These are phyloP conservation scores for Alloteropsis semialata DNA, from an alignment of 176 grass and related monocot species.

Conservation along the genomic window DNA sequence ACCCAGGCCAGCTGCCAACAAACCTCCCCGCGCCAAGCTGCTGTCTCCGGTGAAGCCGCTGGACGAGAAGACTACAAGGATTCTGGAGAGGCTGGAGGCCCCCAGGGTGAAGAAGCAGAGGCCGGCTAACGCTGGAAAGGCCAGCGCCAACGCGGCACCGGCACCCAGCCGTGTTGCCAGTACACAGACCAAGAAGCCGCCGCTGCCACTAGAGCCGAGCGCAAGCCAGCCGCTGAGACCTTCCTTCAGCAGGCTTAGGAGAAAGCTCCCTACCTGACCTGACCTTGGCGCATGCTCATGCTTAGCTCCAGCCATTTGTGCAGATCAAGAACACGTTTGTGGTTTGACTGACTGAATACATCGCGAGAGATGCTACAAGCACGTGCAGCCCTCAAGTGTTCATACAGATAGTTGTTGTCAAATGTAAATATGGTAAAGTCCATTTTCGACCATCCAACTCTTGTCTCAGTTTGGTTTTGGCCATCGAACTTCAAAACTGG, in stretches of 20 bases:
- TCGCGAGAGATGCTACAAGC: neutral
- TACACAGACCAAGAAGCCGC: conserved; percentile 54
- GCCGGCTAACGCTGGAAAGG: neutral
- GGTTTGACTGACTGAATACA: neutral
- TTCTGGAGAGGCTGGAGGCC: conserved; percentile 83
- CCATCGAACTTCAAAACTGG: too few relatives aligned
- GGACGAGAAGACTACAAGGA: conserved; percentile 78
- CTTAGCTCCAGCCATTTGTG: neutral
- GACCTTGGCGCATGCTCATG: neutral
- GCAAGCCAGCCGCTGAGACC: conserved; percentile 64
- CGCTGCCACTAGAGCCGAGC: conserved; percentile 52
- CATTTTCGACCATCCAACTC: too few relatives aligned
- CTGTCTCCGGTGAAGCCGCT: conserved; percentile 45
- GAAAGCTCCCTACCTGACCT: conserved; percentile 35
- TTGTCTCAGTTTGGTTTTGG: too few relatives aligned
- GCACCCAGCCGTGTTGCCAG: conserved; percentile 22
- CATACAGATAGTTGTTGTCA: neutral
- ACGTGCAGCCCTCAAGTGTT: neutral
- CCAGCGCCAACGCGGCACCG: neutral
- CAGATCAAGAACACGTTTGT: neutral
- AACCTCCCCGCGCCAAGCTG: conserved; percentile 20
- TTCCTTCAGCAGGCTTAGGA: conserved; percentile 58
- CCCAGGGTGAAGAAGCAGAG: conserved; percentile 67
- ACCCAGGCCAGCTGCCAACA: conserved; percentile 22
- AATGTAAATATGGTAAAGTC: too few relatives aligned